Evolutionary conservation across 768 basidiomycete genomes (phyloP).

Genomic region (Trametes coccinea): DNA sequence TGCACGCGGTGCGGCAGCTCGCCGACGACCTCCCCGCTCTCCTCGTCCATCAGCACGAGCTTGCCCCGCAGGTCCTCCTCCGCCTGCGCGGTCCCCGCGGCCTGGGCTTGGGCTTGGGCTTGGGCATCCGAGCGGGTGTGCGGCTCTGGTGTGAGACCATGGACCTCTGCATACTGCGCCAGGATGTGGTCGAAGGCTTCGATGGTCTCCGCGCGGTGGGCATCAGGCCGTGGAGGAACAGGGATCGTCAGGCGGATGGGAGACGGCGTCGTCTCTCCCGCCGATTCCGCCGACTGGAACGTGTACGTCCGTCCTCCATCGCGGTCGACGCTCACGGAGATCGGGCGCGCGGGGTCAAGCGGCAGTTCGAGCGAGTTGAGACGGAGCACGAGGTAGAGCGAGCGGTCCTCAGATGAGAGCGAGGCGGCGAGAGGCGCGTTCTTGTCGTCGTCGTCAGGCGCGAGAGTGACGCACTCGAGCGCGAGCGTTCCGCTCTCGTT

Average conservation of each 20-base stretch:
- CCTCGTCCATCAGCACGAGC: conserved; percentile 71
- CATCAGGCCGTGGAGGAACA: conserved; percentile 25
- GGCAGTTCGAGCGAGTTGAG: conserved; percentile 57
- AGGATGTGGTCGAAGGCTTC: conserved; percentile 68
- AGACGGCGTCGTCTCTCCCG: conserved; percentile 20
- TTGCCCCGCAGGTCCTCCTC: conserved; percentile 44
- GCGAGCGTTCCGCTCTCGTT: conserved; percentile 46
- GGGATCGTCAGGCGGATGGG: conserved; percentile 32
- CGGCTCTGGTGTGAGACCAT: conserved; percentile 23
- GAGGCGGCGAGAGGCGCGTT: conserved; percentile 23
- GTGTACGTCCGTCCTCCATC: conserved; percentile 44
- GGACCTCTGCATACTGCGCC: conserved; percentile 60
- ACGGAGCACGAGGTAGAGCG: conserved; percentile 67
- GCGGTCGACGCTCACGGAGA: conserved; percentile 41
- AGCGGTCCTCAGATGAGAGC: conserved; percentile 39
- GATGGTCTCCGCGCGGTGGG: conserved; percentile 51
- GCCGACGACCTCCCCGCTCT: conserved; percentile 70
- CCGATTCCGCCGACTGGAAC: conserved; percentile 40
- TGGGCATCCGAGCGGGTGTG: not conserved
- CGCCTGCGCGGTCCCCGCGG: not conserved
- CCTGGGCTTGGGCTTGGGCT: not conserved
- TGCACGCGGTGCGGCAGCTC: conserved; percentile 59
- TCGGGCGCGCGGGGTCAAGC: conserved; percentile 54
- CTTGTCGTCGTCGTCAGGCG: conserved; percentile 23
- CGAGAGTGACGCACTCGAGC: conserved; percentile 63